Conservation (phyloP, 805 yeast species). For the Candida saitoana region DNA sequence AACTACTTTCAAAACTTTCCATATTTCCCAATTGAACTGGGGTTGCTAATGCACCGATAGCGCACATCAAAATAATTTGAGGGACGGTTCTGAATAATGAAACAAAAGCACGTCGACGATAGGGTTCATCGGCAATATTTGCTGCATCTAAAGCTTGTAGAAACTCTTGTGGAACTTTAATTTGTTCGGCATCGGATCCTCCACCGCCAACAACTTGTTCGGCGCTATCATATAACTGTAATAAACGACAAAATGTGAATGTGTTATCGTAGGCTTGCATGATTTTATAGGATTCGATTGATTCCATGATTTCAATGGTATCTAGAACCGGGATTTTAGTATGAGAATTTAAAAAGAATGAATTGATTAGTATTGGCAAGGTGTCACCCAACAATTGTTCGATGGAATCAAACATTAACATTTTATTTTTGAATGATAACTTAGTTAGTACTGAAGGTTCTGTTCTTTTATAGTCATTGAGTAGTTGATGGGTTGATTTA, state of each 20-base stretch:
- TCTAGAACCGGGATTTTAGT: slow-evolving; percentile 32
- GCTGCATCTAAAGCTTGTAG: slow-evolving; percentile 12
- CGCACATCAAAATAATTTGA: slow-evolving; percentile 24
- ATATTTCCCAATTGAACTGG: slow-evolving; percentile 31
- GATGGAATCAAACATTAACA: slow-evolving; percentile 9
- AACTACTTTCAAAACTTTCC: slow-evolving; percentile 21
- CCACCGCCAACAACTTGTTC: slow-evolving; percentile 3
- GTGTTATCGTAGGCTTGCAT: slow-evolving; percentile 15
- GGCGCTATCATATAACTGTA: slow-evolving; percentile 8
- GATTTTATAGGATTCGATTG: slow-evolving; percentile 22
- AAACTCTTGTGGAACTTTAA: slow-evolving; percentile 8
- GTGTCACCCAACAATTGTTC: slow-evolving; percentile 18
- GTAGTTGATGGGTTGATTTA: slow-evolving; percentile 8
- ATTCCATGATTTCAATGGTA: slow-evolving; percentile 25
- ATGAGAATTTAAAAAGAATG: slow-evolving; percentile 29
- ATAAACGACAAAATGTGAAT: slow-evolving; percentile 16
- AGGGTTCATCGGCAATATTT: slow-evolving; percentile 15
- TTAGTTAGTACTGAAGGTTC: neutral
- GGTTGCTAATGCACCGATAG: slow-evolving; percentile 29
- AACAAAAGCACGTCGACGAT: slow-evolving; percentile 17
- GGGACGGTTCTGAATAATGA: slow-evolving; percentile 23
- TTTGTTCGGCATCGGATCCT: slow-evolving; percentile 1
- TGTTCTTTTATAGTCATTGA: slow-evolving; percentile 12
- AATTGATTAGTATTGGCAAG: slow-evolving; percentile 19
- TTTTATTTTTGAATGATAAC: slow-evolving; percentile 12